phyloP scores from a whole-genome alignment of 1,139 yeast species.

The Scheffersomyces illinoinensis region DNA sequence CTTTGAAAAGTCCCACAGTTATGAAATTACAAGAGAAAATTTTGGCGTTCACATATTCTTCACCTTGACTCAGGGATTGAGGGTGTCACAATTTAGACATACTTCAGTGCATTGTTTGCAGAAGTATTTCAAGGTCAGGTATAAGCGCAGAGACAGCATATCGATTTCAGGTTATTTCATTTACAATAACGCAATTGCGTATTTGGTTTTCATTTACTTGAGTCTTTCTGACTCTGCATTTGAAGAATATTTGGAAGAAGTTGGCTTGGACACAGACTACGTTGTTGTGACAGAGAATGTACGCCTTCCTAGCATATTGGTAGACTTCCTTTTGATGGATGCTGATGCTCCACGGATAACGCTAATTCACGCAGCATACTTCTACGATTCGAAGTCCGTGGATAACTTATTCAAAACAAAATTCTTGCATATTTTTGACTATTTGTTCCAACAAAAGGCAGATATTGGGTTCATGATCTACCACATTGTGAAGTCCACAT shows the following conservation, averaged over 20 bases:
- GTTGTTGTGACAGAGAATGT: conserved; percentile 32
- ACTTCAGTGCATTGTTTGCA: conserved; percentile 55
- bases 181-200: conserved; percentile 33
- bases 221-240: conserved; percentile 52
- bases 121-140: conserved; percentile 49
- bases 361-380: conserved; percentile 53
- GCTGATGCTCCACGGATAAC: conserved; percentile 45
- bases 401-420: conserved; percentile 49
- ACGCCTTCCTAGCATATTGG: conserved; percentile 47
- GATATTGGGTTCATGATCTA: conserved; percentile 46
- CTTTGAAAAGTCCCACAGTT: conserved; percentile 47
- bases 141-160: conserved; percentile 21
- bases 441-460: conserved; percentile 38
- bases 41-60: conserved; percentile 58
- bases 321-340: conserved; percentile 50
- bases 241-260: conserved; percentile 41
- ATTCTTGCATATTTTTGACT: conserved; percentile 51
- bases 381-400: conserved; percentile 49
- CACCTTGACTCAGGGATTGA: conserved; percentile 61
- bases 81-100: conserved; percentile 60
- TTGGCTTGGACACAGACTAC: conserved; percentile 37
- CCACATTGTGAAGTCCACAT: conserved; percentile 39
- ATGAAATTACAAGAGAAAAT: conserved; percentile 44
- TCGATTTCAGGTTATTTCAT: conserved; percentile 5
- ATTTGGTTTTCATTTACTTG: conserved; percentile 58